A percentile compares a stretch with the other conserved stretches of the same genome.
Evolutionary conservation across 192 early-diverging fungal species (phyloP).

Genomic region (Kickxella alabastrina): DNA sequence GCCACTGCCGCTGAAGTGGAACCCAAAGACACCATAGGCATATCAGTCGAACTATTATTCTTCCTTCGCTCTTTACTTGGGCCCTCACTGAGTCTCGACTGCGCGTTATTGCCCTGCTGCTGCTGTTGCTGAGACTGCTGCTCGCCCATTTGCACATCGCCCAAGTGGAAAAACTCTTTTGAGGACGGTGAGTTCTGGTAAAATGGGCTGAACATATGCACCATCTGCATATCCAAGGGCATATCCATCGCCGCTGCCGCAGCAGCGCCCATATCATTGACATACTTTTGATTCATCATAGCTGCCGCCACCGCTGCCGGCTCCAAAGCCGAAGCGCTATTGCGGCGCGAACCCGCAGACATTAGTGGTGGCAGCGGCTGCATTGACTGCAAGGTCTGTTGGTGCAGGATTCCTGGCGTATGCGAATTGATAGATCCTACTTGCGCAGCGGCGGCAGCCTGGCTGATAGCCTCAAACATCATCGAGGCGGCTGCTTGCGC

Average conservation of each 20-base stretch:
- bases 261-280: too few relatives aligned
- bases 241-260: too few relatives aligned
- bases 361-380: neutral
- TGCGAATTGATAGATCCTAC: too few relatives aligned
- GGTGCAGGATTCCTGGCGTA: too few relatives aligned
- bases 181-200: conserved; percentile 11
- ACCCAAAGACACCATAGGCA: too few relatives aligned
- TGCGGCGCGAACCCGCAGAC: neutral
- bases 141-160: conserved; percentile 26
- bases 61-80: too few relatives aligned
- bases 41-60: too few relatives aligned
- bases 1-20: too few relatives aligned
- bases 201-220: conserved; percentile 39
- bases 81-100: too few relatives aligned
- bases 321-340: neutral
- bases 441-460: conserved; percentile 15
- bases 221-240: conserved; percentile 41
- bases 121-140: conserved; percentile 12
- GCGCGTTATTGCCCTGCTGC: conserved; percentile 17
- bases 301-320: conserved; percentile 1
- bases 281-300: conserved; percentile 14
- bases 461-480: conserved; percentile 18
- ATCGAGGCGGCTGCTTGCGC: too few relatives aligned
- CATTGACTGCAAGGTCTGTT: neutral
- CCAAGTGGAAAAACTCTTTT: too few relatives aligned